Conservation (phyloP, 768 basidiomycete species). For the Gelatoporia subvermispora region DNA sequence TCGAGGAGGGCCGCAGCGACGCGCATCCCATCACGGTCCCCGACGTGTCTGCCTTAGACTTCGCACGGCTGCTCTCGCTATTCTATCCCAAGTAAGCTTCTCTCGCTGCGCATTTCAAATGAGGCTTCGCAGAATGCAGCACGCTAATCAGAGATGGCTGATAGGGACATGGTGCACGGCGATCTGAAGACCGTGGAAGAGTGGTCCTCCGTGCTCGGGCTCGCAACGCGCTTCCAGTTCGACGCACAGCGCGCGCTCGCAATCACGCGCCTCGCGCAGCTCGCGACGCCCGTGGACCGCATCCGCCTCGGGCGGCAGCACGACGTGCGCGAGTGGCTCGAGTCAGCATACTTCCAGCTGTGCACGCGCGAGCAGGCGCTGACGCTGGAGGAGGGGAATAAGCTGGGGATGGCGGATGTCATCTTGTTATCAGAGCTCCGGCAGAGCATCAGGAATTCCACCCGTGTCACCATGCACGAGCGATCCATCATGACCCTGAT, state of each 20-base stretch:
- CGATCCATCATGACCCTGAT: conserved; percentile 1
- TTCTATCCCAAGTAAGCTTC: conserved; percentile 20
- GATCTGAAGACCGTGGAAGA: conserved; percentile 23
- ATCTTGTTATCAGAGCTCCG: conserved; percentile 13
- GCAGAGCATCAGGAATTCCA: conserved; percentile 3
- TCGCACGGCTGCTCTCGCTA: conserved; percentile 12
- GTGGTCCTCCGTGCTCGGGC: conserved; percentile 30
- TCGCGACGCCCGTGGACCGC: conserved; percentile 15
- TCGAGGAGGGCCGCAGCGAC: conserved; percentile 10
- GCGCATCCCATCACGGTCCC: conserved; percentile 10
- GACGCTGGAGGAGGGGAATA: conserved; percentile 12
- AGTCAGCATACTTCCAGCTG: conserved; percentile 9
- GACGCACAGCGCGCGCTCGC: conserved; percentile 24
- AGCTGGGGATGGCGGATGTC: conserved; percentile 15
- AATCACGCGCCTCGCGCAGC: conserved; percentile 20
- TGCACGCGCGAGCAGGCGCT: conserved; percentile 13
- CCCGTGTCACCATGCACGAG: conserved; percentile 3
- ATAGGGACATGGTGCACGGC: conserved; percentile 20
- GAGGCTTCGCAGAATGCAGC: neutral
- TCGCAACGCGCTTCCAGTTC: conserved; percentile 27
- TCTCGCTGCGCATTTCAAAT: neutral
- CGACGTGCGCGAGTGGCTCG: conserved; percentile 11
- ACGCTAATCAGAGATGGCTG: neutral
- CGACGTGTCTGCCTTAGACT: conserved; percentile 10
- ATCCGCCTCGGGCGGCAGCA: conserved; percentile 13